Percentiles rank a stretch among this genome's conserved stretches.
phyloP scores from a whole-genome alignment of 2,329 filamentous ascomycete species.

The Ophioceras dolichostomum region DNA sequence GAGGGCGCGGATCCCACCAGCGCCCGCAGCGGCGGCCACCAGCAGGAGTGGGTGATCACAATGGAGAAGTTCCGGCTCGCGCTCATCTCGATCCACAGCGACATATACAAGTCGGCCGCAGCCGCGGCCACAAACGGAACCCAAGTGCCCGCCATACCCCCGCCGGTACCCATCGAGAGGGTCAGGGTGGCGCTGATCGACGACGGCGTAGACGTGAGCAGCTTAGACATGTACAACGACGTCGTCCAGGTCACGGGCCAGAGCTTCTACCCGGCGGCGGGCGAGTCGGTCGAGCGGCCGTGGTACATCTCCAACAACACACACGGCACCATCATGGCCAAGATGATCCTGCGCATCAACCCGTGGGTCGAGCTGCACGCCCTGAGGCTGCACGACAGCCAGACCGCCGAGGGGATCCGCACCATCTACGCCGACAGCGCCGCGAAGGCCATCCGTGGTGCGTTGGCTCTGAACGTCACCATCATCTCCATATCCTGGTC shows the following conservation, averaged over 20 bases:
- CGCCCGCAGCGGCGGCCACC: too few relatives aligned
- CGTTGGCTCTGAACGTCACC: slow-evolving; percentile 15
- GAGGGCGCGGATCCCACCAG: too few relatives aligned
- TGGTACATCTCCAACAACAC: slow-evolving; percentile 16
- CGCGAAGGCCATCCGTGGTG: slow-evolving; percentile 18
- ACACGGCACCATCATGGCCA: slow-evolving; percentile 18
- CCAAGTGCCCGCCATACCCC: too few relatives aligned
- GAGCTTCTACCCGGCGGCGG: slow-evolving; percentile 13
- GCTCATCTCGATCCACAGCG: too few relatives aligned
- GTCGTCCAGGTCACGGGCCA: slow-evolving; percentile 13
- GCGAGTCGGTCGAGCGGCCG: slow-evolving; percentile 8
- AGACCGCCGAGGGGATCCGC: slow-evolving; percentile 2
- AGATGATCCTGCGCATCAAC: slow-evolving; percentile 13
- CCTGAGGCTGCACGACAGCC: slow-evolving; percentile 10
- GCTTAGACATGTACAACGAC: slow-evolving; percentile 10
- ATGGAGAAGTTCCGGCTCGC: too few relatives aligned
- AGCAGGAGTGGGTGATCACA: too few relatives aligned
- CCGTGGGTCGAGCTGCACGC: slow-evolving; percentile 12
- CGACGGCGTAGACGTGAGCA: slow-evolving; percentile 20
- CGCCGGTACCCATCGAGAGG: too few relatives aligned
- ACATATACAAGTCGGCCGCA: too few relatives aligned
- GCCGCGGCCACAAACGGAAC: too few relatives aligned
- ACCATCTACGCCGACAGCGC: slow-evolving; percentile 14
- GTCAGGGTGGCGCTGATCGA: slow-evolving; percentile 25
- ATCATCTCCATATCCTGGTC: slow-evolving; percentile 27